Conservation (phyloP, 176 grass and related monocot genomes). For the Phoenix dactylifera region DNA sequence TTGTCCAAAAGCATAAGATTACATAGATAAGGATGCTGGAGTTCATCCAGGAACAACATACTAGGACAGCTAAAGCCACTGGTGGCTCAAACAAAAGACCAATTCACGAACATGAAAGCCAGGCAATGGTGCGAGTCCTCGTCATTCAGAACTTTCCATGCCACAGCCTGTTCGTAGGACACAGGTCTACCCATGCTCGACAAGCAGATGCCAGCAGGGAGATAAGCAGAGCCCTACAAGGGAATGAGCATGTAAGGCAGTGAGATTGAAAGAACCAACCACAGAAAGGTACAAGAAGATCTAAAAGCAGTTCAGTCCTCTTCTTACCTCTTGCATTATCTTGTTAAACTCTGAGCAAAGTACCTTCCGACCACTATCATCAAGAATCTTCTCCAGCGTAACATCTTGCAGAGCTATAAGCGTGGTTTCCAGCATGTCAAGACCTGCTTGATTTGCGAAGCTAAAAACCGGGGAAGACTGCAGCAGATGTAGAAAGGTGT, state of each 20-base stretch:
- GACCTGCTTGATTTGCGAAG: conserved; percentile 81
- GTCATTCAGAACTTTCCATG: conserved; percentile 75
- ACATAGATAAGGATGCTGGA: not conserved
- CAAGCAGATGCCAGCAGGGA: conserved; percentile 59
- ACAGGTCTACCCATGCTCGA: conserved; percentile 81
- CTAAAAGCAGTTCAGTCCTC: not conserved
- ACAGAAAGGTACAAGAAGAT: too few species aligned
- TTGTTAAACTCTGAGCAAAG: conserved; percentile 79
- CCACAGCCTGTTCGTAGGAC: conserved; percentile 60
- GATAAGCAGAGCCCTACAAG: conserved; percentile 51
- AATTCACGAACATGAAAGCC: conserved; percentile 30
- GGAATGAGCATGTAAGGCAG: too few species aligned
- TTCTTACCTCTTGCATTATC: conserved; percentile 79
- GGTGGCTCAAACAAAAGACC: conserved; percentile 22
- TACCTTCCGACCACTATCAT: conserved; percentile 62
- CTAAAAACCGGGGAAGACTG: conserved; percentile 85
- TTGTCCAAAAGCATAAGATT: not conserved
- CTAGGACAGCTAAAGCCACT: too few species aligned
- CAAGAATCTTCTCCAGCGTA: conserved; percentile 76
- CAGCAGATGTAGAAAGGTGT: not conserved
- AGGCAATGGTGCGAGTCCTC: conserved; percentile 24
- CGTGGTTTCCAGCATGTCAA: conserved; percentile 95
- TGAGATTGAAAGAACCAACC: too few species aligned
- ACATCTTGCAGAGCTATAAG: conserved; percentile 87
- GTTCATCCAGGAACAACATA: too few species aligned